Base-by-base conservation (phyloP, 192 early-diverging fungal species). In the Linnemannia schmuckeri region DNA sequence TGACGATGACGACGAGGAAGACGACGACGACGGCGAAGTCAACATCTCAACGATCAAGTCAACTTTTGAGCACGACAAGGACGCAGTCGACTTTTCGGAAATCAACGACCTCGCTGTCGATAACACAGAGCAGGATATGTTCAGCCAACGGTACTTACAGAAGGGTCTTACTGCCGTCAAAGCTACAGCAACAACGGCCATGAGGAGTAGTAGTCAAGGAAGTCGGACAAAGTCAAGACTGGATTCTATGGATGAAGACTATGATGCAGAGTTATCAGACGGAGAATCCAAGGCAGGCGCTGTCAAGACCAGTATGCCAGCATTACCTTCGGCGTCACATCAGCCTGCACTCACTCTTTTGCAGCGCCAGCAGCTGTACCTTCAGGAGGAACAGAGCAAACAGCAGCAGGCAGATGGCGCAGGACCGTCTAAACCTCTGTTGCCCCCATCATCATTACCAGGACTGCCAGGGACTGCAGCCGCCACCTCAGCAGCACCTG, bases 31-130 rank as follows among this genome's bases (percentile, higher is more conserved):
- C 54, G 88, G 87, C 47, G 90, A 90, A 37, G 73, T 82, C 46
- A 79, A 88, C 68, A 72, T 82, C 74, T 70, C 87, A 37, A 88
- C 88, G 12, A 85, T 77, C 20, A 82, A 78, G 17, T 87, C 88
- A 20, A 80, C 69, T 38, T 91, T 93, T 42, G 88, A 91, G 66
- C 95, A 94, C 40, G 89, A 91, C 38, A 90, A 89, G 37, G 93
- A 96, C 85, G 96, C 96, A 2, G 88, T 97, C 3, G 96, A 98
- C 86, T 98, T 92, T 82, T 96, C 95, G 0, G 95, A 96, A 72
- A 94, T 95, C 79, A 92, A 96, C 77, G 97, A 98, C 73, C 81
- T 95, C 24, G 94, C 93, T 5, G 94, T 69, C 24, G 85, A 87
- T 69, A 77, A 80, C 42, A 69, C 96, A 1, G 96, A 97, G 57